phyloP scores from a whole-genome alignment of 768 basidiomycete genomes.

The Russula earlei region DNA sequence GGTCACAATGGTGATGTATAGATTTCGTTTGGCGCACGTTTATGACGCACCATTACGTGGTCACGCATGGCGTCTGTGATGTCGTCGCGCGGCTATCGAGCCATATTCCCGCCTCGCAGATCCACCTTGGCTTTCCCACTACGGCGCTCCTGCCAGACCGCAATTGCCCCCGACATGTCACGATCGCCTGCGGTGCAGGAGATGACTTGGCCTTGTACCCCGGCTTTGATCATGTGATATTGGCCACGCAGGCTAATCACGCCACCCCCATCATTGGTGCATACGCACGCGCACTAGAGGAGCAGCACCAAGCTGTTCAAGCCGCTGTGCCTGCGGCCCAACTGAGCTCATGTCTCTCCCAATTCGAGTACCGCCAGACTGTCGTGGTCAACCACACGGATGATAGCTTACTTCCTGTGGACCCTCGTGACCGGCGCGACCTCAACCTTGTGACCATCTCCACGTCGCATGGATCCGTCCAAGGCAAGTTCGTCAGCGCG shows the following conservation, averaged over 20 bases:
- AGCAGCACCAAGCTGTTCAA: neutral
- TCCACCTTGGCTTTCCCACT: conserved; percentile 49
- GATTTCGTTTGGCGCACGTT: conserved; percentile 67
- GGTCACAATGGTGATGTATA: conserved; percentile 21
- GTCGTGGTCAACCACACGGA: conserved; percentile 71
- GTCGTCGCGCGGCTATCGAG: conserved; percentile 44
- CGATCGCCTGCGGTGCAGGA: conserved; percentile 31
- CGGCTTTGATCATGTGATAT: conserved; percentile 58
- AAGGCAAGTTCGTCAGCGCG: neutral
- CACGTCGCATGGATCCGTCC: neutral
- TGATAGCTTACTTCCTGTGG: conserved; percentile 42
- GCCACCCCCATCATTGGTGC: conserved; percentile 44
- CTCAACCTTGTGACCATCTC: conserved; percentile 47
- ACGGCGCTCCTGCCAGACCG: conserved; percentile 35
- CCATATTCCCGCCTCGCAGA: conserved; percentile 31
- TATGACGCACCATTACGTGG: conserved; percentile 60
- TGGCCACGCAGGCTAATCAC: conserved; percentile 67
- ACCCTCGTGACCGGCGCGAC: conserved; percentile 44
- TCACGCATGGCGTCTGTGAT: conserved; percentile 47
- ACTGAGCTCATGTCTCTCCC: conserved; percentile 40
- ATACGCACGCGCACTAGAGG: conserved; percentile 35
- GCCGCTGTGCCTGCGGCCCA: conserved; percentile 26
- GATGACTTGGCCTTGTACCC: conserved; percentile 23
- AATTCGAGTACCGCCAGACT: conserved; percentile 45
- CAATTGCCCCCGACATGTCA: conserved; percentile 27